Evolutionary conservation across 345 rosid genomes (phyloP), one percentile per base, ranked within the genome.

Genomic region (Draba incana): DNA sequence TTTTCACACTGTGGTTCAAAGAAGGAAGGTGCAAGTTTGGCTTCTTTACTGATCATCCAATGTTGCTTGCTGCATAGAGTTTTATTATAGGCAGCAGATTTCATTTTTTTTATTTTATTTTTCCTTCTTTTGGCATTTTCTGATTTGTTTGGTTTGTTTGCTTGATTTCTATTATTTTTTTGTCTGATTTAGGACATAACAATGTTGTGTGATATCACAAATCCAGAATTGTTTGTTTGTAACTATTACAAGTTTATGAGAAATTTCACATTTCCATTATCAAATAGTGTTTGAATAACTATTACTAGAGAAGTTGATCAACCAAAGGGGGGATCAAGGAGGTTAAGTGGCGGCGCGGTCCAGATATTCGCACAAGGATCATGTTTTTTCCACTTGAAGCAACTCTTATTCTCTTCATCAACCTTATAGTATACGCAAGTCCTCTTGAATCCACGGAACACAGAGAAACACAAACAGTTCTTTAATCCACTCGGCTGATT

Each of bases 401-500:
- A 4, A 44, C 1, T 1, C n/a, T 2, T 2, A 38, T 52, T 64
- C 45, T 64, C 65, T 57, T 48, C 28, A 64, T 39, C 76, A 16
- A 72, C 64, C 28, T 64, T 39, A 20, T 72, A 35, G 4, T 41
- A 38, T 38, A 56, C n/a, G 52, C 70, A 64, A 27, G 10, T 64
- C 75, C 56, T 71, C 63, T 56, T 64, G 46, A 64, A 72, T 57
- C 76, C 76, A 64, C 39, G 64, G 45, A 47, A 64, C 53, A 64
- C 65, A 56, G 88, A 77, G 86, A 89, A 80, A 80, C 82, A 87
- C 33, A 87, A 64, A 59, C 81, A 83, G 82, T 89, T 84, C 52
- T 81, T 77, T 83, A 75, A 79, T 56, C 67, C 79, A 64, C 89
- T 87, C 1, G 74, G 81, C 28, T 82, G 83, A 49, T 52, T 41